Base-by-base conservation (phyloP, 768 basidiomycete genomes). In the Cystobasidium ongulense region DNA sequence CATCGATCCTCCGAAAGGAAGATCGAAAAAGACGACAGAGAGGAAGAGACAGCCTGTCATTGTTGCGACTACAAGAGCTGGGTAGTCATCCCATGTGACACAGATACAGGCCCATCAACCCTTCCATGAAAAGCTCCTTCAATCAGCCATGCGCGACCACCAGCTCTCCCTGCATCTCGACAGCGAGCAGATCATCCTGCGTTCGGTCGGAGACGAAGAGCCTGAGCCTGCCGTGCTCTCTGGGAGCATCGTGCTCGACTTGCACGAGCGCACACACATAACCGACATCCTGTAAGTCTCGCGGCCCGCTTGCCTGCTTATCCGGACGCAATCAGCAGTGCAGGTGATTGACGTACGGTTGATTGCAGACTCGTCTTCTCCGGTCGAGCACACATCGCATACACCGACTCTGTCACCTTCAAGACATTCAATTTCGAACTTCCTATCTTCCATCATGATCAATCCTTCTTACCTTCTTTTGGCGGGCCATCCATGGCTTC, bases 351-450 rank as follows among this genome's bases (percentile, higher is more conserved):
- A 39, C 39, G 21, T 27, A 2, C 36, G 27, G 59, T 38, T 23
- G 89, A 92, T 81, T 87, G 92, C 73, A 90, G 86, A 1, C 87
- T 97, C 70, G 87, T 88, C 75, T 90, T 96, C 79, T 84, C 86
- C 75, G 92, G 93, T 25, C 92, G 59, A 17, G 63, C 63, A 46
- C 63, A 64, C 63, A 67, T 79, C 29, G 74, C 54, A 46, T 79
- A 78, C 76, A 70, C 74, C 21, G 78, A 79, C 62, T 62, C 75
- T 23, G 36, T 23, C 1, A 41, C 33, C 35, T 75, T 59, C 54
- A 75, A 75, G 41, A 75, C 76, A 7, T 77, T 78, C 63, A 73
- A 75, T 36, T 46, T 72, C 43, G 77, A 79, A n/a, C 75, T 76
- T 43, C 77, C 77, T 10, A 75, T 79, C 54, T 79, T 77, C 75